phyloP scores from a whole-genome alignment of 2,329 filamentous ascomycete genomes.

The Lasiodiplodia gonubiensis region DNA sequence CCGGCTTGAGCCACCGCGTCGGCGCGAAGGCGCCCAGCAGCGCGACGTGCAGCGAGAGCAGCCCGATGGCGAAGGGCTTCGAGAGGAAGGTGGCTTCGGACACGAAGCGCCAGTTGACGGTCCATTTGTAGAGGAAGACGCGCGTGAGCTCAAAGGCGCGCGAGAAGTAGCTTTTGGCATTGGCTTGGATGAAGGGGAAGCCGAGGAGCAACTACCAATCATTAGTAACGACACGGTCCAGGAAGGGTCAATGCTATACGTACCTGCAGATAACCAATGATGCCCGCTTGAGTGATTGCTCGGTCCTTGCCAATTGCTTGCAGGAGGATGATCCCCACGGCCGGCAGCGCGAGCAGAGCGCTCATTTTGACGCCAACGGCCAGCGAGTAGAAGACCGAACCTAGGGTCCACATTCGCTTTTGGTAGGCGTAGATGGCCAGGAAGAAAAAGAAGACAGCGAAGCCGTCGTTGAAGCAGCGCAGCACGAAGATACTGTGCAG shows the following conservation, averaged over 20 bases:
- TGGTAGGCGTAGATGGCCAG: conserved; percentile 80
- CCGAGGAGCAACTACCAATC: conserved; percentile 56
- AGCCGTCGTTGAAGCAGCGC: conserved; percentile 93
- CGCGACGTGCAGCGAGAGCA: conserved; percentile 69
- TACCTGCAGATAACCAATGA: conserved; percentile 81
- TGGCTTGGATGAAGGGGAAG: conserved; percentile 71
- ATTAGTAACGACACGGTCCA: not conserved
- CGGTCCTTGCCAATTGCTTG: conserved; percentile 71
- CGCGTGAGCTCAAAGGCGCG: conserved; percentile 90
- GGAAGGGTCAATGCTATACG: conserved; percentile 46
- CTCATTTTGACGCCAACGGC: conserved; percentile 97
- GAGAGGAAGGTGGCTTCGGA: conserved; percentile 81
- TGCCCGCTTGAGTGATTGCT: conserved; percentile 69
- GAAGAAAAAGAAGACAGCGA: conserved; percentile 85
- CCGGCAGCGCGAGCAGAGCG: conserved; percentile 79
- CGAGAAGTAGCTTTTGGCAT: conserved; percentile 73
- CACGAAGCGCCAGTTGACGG: conserved; percentile 98
- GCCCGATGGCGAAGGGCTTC: conserved; percentile 67
- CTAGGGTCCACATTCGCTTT: conserved; percentile 73
- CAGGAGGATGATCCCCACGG: conserved; percentile 76
- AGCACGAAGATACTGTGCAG: conserved; percentile 93
- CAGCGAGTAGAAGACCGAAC: conserved; percentile 73
- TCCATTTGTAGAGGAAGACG: conserved; percentile 96
- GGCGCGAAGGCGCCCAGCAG: conserved; percentile 71
- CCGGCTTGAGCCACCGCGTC: conserved; percentile 74